These are phyloP conservation scores for Neurospora tetraspora DNA, from an alignment of 495 filamentous ascomycete genomes.

Conservation along the genomic window DNA sequence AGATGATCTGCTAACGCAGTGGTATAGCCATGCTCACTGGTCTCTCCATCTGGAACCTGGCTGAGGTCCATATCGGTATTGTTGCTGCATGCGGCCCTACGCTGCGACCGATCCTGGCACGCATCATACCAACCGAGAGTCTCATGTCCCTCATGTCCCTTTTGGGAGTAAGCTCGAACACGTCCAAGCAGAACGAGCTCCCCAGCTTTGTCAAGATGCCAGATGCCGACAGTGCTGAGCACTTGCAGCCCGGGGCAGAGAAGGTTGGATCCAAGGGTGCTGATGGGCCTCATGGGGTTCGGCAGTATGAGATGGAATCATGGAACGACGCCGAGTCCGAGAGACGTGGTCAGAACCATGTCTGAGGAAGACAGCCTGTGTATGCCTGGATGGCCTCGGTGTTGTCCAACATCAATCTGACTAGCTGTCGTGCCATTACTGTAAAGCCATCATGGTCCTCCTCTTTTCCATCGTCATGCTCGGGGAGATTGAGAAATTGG, in stretches of 20 bases:
- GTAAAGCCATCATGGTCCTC: not conserved
- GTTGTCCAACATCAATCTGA: too few species aligned
- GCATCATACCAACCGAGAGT: constrained; percentile 1
- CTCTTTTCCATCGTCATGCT: not conserved
- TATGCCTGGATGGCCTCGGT: not conserved
- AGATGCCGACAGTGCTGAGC: not conserved
- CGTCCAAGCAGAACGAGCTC: not conserved
- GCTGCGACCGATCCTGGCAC: constrained; percentile 4
- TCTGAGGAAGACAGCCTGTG: not conserved
- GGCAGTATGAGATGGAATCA: not conserved
- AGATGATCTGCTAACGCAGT: not conserved
- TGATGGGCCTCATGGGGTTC: not conserved
- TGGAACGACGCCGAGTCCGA: not conserved
- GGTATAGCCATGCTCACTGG: constrained; percentile 1
- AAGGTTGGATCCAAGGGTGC: not conserved
- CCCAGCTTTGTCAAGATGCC: not conserved
- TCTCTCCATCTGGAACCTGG: constrained; percentile 11
- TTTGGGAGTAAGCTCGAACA: not conserved
- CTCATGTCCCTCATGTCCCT: constrained; percentile 6
- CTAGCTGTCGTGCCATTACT: not conserved
- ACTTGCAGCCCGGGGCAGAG: not conserved
- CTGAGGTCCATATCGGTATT: constrained; percentile 16
- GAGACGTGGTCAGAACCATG: not conserved
- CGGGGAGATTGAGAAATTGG: not conserved
- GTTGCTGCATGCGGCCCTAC: constrained; percentile 12